Evolutionary conservation across 345 rosid species (phyloP).

Genomic region (Laguncularia racemosa): DNA sequence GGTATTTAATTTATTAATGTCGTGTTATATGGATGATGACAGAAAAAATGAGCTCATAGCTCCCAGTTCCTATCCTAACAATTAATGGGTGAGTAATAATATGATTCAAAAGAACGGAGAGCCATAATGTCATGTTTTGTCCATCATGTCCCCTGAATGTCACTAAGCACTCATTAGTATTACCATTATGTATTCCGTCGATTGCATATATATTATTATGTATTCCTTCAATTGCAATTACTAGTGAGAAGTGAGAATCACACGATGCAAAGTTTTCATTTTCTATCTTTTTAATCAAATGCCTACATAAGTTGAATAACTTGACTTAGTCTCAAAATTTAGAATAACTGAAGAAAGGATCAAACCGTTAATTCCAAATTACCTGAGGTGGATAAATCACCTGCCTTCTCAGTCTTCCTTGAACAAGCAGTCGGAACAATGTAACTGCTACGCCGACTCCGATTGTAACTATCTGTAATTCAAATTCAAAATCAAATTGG

Average conservation of each 20-base stretch:
- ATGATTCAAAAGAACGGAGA: too few species aligned
- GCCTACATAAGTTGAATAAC: background rate
- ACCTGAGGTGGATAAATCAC: slow-evolving; percentile 52
- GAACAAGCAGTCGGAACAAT: slow-evolving; percentile 29
- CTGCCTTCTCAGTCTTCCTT: slow-evolving; percentile 47
- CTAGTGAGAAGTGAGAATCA: background rate
- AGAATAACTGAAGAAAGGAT: background rate
- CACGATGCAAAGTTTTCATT: background rate
- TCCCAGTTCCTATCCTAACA: too few species aligned
- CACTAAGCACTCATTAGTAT: too few species aligned
- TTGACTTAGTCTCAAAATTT: background rate
- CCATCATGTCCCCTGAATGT: too few species aligned
- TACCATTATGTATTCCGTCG: too few species aligned
- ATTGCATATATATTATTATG: too few species aligned
- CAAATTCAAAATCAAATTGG: background rate
- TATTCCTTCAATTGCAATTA: too few species aligned
- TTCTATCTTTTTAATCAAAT: background rate
- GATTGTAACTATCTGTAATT: slow-evolving; percentile 11
- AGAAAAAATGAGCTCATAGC: too few species aligned
- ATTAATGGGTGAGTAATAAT: too few species aligned
- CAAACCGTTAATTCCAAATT: background rate
- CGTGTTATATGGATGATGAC: too few species aligned
- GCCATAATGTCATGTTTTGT: too few species aligned
- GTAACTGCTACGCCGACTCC: slow-evolving; percentile 17
- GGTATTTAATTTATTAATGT: too few species aligned